A percentile compares a stretch with the other conserved stretches of the same genome.
Conservation (phyloP, 768 basidiomycete genomes). For the Tylopilus sp. region DNA sequence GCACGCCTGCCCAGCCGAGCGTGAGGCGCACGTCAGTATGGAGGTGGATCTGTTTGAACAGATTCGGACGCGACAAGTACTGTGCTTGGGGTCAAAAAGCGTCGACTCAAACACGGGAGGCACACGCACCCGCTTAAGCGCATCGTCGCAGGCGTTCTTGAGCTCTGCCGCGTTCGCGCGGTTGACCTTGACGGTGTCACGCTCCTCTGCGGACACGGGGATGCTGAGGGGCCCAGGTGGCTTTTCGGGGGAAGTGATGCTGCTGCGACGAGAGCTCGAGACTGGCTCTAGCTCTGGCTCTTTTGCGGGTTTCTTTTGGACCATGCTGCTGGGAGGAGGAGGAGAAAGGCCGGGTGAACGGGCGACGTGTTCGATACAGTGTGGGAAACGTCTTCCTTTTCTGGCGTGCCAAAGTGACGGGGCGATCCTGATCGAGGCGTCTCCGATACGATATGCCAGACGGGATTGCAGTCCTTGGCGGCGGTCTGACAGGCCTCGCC, state of each 20-base stretch:
- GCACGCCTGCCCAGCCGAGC: constrained; percentile 83
- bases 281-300: constrained; percentile 8
- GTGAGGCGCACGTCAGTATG: constrained; percentile 88
- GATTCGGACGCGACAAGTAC: constrained; percentile 75
- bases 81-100: constrained; percentile 30
- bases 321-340: constrained; percentile 13
- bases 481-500: constrained; percentile 78
- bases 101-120: not conserved
- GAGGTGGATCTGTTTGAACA: constrained; percentile 82
- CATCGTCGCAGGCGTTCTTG: constrained; percentile 81
- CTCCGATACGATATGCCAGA: constrained; percentile 7
- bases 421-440: not conserved
- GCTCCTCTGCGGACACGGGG: constrained; percentile 39
- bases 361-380: constrained; percentile 22
- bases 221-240: constrained; percentile 56
- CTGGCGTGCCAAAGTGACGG: not conserved
- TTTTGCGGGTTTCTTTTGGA: constrained; percentile 16
- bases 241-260: constrained; percentile 31
- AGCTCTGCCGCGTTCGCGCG: constrained; percentile 54
- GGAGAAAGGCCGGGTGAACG: not conserved
- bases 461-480: constrained; percentile 69
- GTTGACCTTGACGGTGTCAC: constrained; percentile 61
- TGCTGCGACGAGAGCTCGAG: constrained; percentile 25
- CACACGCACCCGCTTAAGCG: constrained; percentile 73
- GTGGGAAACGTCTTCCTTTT: constrained; percentile 19